Base-by-base conservation (phyloP, 768 basidiomycete species). In the Mycena rosella region DNA sequence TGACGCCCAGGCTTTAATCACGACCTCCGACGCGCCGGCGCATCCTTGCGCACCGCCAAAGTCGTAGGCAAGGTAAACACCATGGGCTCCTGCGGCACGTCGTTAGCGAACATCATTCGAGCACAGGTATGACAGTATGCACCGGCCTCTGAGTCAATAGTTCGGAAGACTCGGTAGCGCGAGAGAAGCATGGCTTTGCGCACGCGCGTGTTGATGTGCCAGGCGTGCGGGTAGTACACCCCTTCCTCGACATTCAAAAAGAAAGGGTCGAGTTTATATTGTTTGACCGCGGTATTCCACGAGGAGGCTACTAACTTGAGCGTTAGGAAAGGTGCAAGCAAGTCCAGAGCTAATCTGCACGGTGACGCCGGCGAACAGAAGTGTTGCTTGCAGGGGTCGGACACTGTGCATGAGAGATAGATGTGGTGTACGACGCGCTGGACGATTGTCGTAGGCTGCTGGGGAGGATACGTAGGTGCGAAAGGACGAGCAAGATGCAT, bases 191-290 rank as follows among this genome's bases (percentile, higher is more conserved):
- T 66, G 20, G 70, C 55, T 24, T 66, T 70, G n/a, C 77, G 76
- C 26, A 76, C 68, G 34, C 71, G 73, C 2, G 77, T 77, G 56
- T 78, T 77, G 72, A 80, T 68, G 66, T 80, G 77, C 76, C 77
- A 77, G 27, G 66, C 38, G 54, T 80, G 71, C 14, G 79, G 77
- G 58, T 79, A 78, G 56, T 75, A 76, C 2, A 69, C 77, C 2
- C 32, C 32, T 11, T 70, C 66, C 59, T 78, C 77, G 11, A 78
- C 70, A 5, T 59, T 40, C 20, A 56, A 59, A 38, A 78, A 76
- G 40, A 75, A 76, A 13, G 54, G 0, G 5, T 45, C 56, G 32
- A 32, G 48, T 54, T 54, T 54, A 29, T 65, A 45, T 26, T 30
- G 29, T 18, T 45, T n/a, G n/a, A 76, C 60, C 14, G 69, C 71